A percentile compares a stretch with the other conserved stretches of the same genome.
Conservation (phyloP, 768 basidiomycete species). For the Cyclocybe aegerita region DNA sequence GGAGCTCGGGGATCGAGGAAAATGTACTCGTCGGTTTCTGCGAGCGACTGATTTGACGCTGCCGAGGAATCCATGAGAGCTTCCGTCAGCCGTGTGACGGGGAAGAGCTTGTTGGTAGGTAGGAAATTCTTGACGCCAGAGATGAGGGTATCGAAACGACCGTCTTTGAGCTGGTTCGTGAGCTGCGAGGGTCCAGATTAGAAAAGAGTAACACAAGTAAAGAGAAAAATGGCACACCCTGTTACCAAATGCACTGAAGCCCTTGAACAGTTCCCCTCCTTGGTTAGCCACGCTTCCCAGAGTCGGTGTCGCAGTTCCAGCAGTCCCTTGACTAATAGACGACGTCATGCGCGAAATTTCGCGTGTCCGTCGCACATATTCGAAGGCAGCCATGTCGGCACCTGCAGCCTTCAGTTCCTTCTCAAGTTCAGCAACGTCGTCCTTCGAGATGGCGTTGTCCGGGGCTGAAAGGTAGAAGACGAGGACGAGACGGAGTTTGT, state of each 20-base stretch:
- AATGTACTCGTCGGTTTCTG: constrained; percentile 95
- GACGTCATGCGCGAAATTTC: constrained; percentile 93
- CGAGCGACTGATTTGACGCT: constrained; percentile 90
- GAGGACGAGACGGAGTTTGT: constrained; percentile 93
- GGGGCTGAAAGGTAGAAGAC: constrained; percentile 91
- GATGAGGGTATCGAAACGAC: constrained; percentile 94
- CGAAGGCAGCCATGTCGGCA: constrained; percentile 79
- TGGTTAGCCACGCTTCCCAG: constrained; percentile 59
- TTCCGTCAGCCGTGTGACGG: constrained; percentile 90
- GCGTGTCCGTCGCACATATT: constrained; percentile 88
- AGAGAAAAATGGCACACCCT: constrained; percentile 50
- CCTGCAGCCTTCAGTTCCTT: constrained; percentile 82
- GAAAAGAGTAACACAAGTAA: neutral
- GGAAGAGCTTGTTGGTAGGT: constrained; percentile 90
- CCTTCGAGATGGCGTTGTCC: constrained; percentile 79
- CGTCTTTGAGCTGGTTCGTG: constrained; percentile 90
- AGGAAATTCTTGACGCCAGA: constrained; percentile 98
- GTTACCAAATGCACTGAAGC: constrained; percentile 90
- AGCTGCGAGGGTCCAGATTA: constrained; percentile 47
- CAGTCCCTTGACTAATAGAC: constrained; percentile 51
- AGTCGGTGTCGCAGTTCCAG: constrained; percentile 65
- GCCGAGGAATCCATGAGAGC: constrained; percentile 97
- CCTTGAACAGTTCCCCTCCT: constrained; percentile 88
- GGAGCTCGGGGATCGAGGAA: constrained; percentile 90
- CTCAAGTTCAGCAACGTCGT: constrained; percentile 87